Percentiles rank a stretch among this genome's conserved stretches.
phyloP scores from a whole-genome alignment of 805 yeast genomes.

The Pichia eremophila region DNA sequence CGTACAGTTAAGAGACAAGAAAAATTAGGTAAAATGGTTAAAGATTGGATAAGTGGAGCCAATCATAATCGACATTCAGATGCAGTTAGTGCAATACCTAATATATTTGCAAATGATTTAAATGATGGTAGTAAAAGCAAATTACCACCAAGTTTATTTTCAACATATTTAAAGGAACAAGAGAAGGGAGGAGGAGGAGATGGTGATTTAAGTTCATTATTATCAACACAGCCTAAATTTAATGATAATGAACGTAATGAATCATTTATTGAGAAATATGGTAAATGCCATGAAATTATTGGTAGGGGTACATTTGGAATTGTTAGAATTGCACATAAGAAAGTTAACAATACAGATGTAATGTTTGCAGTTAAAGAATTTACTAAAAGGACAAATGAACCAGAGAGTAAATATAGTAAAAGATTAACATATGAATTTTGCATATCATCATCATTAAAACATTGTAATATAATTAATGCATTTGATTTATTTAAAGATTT shows the following conservation, averaged over 20 bases:
- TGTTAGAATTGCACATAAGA: constrained; percentile 80
- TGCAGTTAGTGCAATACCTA: constrained; percentile 69
- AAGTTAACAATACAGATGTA: constrained; percentile 31
- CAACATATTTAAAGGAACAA: constrained; percentile 43
- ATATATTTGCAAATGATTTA: constrained; percentile 35
- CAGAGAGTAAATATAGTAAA: constrained; percentile 57
- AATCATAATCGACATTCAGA: constrained; percentile 46
- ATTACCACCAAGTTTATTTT: constrained; percentile 61
- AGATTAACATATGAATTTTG: constrained; percentile 77
- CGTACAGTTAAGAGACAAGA: constrained; percentile 72
- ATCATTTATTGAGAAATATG: constrained; percentile 81
- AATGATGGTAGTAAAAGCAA: constrained; percentile 14
- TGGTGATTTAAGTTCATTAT: neutral
- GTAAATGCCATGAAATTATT: constrained; percentile 87
- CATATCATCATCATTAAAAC: constrained; percentile 69
- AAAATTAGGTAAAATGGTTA: constrained; percentile 63
- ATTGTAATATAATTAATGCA: constrained; percentile 68
- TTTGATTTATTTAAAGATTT: constrained; percentile 72
- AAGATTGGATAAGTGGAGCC: constrained; percentile 66
- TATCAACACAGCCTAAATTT: constrained; percentile 13
- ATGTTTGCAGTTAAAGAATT: constrained; percentile 86
- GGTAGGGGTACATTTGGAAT: constrained; percentile 95
- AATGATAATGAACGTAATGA: constrained; percentile 1
- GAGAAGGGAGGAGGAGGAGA: constrained; percentile 6
- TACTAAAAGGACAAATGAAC: constrained; percentile 50